phyloP scores from a whole-genome alignment of 192 early-diverging fungal species.

The Podochytrium sp. region DNA sequence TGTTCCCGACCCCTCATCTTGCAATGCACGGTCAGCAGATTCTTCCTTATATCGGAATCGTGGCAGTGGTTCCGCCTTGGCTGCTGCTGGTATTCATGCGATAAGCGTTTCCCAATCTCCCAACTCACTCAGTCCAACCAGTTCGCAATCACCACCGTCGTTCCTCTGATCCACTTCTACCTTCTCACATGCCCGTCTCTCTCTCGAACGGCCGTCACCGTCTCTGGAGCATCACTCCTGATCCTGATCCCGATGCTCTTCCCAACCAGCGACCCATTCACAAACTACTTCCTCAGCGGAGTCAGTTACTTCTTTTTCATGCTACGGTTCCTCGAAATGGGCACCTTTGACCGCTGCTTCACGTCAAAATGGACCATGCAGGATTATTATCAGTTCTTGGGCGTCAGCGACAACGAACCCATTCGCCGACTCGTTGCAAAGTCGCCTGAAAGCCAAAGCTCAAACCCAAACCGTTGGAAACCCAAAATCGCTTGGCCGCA shows the following conservation, averaged over 20 bases:
- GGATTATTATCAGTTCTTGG: constrained; percentile 9
- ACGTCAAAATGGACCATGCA: background rate
- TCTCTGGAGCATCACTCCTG: background rate
- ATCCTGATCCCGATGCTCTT: background rate
- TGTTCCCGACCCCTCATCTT: no score
- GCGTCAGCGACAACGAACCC: background rate
- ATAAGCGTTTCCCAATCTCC: background rate
- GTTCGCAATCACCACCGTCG: background rate
- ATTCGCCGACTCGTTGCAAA: background rate
- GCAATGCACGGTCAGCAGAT: no score
- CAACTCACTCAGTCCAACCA: no score
- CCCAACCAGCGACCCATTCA: background rate
- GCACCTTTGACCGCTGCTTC: background rate
- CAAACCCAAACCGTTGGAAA: background rate
- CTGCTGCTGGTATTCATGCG: background rate
- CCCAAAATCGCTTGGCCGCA: background rate
- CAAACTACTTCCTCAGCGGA: background rate
- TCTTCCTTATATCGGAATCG: background rate
- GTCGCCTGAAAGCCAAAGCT: background rate
- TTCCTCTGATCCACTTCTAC: constrained; percentile 10
- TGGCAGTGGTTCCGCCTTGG: background rate
- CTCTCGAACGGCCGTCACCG: background rate
- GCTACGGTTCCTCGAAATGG: background rate
- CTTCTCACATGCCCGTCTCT: background rate
- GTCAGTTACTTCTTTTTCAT: background rate